phyloP scores from a whole-genome alignment of 1,284 basidiomycete species.

The Moesziomyces parantarcticus region DNA sequence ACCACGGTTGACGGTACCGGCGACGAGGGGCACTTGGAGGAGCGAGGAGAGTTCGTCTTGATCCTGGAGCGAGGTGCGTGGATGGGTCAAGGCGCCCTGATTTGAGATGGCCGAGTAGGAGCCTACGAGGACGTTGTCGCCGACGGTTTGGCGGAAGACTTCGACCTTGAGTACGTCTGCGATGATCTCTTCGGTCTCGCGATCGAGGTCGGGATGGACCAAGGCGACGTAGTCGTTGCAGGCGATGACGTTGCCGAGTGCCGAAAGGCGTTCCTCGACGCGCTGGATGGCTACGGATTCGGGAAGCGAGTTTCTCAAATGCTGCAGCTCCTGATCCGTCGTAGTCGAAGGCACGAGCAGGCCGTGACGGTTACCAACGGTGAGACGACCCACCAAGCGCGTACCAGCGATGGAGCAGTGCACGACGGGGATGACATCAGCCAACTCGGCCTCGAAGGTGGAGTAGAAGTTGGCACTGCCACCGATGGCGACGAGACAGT shows the following conservation, averaged over 20 bases:
- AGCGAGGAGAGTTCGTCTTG: slow-evolving; percentile 96
- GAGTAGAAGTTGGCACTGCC: slow-evolving; percentile 99
- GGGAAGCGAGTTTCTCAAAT: slow-evolving; percentile 94
- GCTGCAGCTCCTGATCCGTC: slow-evolving; percentile 97
- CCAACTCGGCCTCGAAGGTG: slow-evolving; percentile 92
- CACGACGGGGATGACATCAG: slow-evolving; percentile 93
- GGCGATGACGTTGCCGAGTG: slow-evolving; percentile 97
- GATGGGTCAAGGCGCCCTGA: slow-evolving; percentile 96
- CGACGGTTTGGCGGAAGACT: slow-evolving; percentile 97
- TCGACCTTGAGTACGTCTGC: slow-evolving; percentile 99
- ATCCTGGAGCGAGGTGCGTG: slow-evolving; percentile 94
- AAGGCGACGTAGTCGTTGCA: slow-evolving; percentile 77
- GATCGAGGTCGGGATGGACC: slow-evolving; percentile 85
- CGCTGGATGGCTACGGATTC: slow-evolving; percentile 91
- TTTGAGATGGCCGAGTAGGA: slow-evolving; percentile 94
- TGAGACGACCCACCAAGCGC: slow-evolving; percentile 90
- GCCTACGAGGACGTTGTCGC: slow-evolving; percentile 95
- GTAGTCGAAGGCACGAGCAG: slow-evolving; percentile 94
- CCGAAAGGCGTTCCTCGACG: slow-evolving; percentile 94
- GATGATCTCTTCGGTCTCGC: slow-evolving; percentile 99
- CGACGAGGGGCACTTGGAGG: slow-evolving; percentile 93
- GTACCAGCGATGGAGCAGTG: slow-evolving; percentile 97
- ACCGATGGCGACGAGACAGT: slow-evolving; percentile 77
- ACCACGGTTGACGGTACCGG: slow-evolving; percentile 97
- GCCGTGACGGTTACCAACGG: slow-evolving; percentile 88